A percentile compares a stretch with the other conserved stretches of the same genome.
Conservation (phyloP, 768 basidiomycete species). For the Dictyophora rubrovolvata region DNA sequence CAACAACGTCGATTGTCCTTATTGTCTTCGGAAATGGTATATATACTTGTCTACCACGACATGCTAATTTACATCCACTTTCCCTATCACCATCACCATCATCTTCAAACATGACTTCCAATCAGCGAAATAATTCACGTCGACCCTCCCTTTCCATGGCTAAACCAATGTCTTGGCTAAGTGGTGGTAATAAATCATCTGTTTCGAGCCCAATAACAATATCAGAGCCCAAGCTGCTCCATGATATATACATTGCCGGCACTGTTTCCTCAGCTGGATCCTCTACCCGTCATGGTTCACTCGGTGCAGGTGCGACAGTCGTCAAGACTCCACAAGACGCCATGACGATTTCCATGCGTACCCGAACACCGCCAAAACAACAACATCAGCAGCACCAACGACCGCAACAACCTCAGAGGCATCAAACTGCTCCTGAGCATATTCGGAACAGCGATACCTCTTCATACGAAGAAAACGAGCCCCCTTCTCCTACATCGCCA, state of each 20-base stretch:
- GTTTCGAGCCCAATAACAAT: slow-evolving; percentile 24
- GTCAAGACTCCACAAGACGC: slow-evolving; percentile 78
- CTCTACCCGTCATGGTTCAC: slow-evolving; percentile 32
- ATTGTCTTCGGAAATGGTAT: slow-evolving; percentile 34
- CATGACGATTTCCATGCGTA: slow-evolving; percentile 28
- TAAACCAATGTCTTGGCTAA: slow-evolving; percentile 34
- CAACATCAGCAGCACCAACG: no score
- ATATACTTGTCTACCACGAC: slow-evolving; percentile 21
- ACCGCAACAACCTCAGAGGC: not conserved
- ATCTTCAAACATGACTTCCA: slow-evolving; percentile 12
- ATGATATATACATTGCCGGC: slow-evolving; percentile 22
- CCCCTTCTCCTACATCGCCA: slow-evolving; percentile 30
- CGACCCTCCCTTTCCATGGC: slow-evolving; percentile 23
- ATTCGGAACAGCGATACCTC: slow-evolving; percentile 4
- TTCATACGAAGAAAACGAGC: slow-evolving; percentile 8
- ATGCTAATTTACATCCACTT: not conserved
- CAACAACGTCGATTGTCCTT: slow-evolving; percentile 35
- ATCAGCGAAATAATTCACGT: slow-evolving; percentile 20
- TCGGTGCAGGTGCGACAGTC: slow-evolving; percentile 65
- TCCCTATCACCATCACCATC: not conserved
- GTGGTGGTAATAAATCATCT: slow-evolving; percentile 14
- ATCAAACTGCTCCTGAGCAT: not conserved
- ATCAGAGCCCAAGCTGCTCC: slow-evolving; percentile 32
- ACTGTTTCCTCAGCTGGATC: not conserved
- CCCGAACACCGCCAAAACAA: not conserved